Evolutionary conservation across 768 basidiomycete species (phyloP).

Genomic region (Gautieria morchelliformis): DNA sequence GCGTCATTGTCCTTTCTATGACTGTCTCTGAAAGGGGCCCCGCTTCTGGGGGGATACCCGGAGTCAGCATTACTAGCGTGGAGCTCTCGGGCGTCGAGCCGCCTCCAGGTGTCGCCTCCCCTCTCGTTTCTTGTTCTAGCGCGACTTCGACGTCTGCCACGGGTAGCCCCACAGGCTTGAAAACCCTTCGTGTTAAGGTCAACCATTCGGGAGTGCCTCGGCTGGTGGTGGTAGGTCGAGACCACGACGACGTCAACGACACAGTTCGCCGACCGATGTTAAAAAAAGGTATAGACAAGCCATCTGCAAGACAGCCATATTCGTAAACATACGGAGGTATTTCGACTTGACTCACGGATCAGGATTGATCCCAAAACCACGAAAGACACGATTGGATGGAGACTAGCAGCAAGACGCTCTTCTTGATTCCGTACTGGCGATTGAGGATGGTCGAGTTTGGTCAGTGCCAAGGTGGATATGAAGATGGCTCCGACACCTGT

Average conservation of each 20-base stretch:
- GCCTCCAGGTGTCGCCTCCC: not conserved
- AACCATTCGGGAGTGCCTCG: not conserved
- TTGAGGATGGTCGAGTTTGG: conserved; percentile 46
- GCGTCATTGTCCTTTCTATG: not conserved
- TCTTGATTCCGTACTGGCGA: conserved; percentile 56
- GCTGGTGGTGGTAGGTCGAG: not conserved
- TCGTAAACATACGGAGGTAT: not conserved
- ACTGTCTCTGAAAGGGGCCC: not conserved
- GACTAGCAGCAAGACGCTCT: conserved; percentile 59
- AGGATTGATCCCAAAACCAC: conserved; percentile 82
- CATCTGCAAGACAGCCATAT: conserved; percentile 21
- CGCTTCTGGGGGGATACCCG: not conserved
- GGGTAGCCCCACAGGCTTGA: not conserved
- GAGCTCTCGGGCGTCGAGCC: not conserved
- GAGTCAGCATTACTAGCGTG: not conserved
- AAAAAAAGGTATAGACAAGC: conserved; percentile 44
- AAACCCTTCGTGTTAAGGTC: not conserved
- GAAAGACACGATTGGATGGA: conserved; percentile 83
- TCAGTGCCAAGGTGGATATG: conserved; percentile 65
- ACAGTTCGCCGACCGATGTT: conserved; percentile 26
- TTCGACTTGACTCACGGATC: conserved; percentile 42
- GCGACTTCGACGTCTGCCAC: not conserved
- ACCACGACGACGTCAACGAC: conserved; percentile 1
- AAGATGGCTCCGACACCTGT: conserved; percentile 52
- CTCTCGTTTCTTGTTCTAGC: not conserved